Percentiles rank a stretch among this genome's conserved stretches.
phyloP scores from a whole-genome alignment of 192 early-diverging fungal species.

The Backusella sp. region DNA sequence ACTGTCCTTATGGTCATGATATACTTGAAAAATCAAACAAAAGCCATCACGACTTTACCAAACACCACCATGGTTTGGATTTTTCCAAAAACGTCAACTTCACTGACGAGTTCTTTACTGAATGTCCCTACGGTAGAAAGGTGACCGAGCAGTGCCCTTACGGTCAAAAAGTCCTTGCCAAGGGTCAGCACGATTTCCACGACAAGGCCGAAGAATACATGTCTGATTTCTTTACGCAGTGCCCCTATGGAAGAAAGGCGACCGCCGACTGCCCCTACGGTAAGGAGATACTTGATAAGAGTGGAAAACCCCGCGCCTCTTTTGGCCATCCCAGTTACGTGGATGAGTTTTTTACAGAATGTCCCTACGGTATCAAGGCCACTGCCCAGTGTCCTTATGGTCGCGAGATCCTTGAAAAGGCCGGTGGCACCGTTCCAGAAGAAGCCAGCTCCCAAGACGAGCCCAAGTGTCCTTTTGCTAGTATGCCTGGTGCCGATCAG shows the following conservation, averaged over 20 bases:
- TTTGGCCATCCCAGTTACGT: background rate
- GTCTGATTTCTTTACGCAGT: background rate
- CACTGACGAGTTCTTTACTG: background rate
- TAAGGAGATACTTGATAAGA: background rate
- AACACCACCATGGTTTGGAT: too few species aligned
- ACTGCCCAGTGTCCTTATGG: conserved; percentile 3
- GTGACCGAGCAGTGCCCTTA: background rate
- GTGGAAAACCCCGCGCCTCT: background rate
- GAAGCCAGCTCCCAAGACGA: background rate
- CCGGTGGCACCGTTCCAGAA: background rate
- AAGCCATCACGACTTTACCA: background rate
- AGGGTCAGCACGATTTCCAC: background rate
- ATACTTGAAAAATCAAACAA: background rate
- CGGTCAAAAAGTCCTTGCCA: background rate
- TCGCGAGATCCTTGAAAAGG: background rate
- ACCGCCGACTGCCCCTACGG: conserved; percentile 2
- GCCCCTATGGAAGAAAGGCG: conserved; percentile 1
- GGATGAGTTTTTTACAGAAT: background rate
- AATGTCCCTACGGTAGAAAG: background rate
- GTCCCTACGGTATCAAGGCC: background rate
- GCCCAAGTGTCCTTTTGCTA: conserved; percentile 8
- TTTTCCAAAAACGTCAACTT: too few species aligned
- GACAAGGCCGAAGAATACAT: background rate
- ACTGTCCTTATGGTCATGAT: background rate
- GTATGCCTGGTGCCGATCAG: background rate